Conservation (phyloP, 306 rosid genomes). For the Glycine latifolia region DNA sequence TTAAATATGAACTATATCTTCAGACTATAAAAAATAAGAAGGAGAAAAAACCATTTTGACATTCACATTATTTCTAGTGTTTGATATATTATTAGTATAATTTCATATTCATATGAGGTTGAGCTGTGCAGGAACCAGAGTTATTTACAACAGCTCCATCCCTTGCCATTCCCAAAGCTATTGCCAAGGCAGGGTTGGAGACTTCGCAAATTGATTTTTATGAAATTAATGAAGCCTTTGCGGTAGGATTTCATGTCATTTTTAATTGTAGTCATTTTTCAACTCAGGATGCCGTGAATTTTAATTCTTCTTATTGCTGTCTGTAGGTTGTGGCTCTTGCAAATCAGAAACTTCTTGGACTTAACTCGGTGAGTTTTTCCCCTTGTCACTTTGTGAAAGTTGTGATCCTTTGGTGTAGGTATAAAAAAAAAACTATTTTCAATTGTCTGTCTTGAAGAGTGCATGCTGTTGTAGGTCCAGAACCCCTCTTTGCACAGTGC, state of each 20-base stretch:
- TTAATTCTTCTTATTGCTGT: slow-evolving; percentile 40
- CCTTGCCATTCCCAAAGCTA: slow-evolving; percentile 95
- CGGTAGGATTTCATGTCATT: slow-evolving; percentile 62
- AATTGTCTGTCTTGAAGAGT: slow-evolving; percentile 24
- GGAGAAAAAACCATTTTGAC: slow-evolving; percentile 2
- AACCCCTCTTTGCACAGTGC: background rate
- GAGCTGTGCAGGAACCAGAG: slow-evolving; percentile 83
- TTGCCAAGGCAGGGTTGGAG: slow-evolving; percentile 85
- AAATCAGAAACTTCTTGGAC: slow-evolving; percentile 91
- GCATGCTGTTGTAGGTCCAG: background rate
- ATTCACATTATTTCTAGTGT: slow-evolving; percentile 18
- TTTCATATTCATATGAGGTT: slow-evolving; percentile 39
- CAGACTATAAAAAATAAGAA: slow-evolving; percentile 16
- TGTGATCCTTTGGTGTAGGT: slow-evolving; percentile 16
- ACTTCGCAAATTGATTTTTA: slow-evolving; percentile 82
- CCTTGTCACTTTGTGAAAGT: slow-evolving; percentile 11
- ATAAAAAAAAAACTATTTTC: slow-evolving; percentile 25
- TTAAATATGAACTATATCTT: slow-evolving; percentile 31
- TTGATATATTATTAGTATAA: slow-evolving; percentile 23
- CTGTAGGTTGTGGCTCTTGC: slow-evolving; percentile 96
- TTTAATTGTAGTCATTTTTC: slow-evolving; percentile 37
- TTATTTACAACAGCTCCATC: slow-evolving; percentile 97
- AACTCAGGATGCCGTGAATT: slow-evolving; percentile 2
- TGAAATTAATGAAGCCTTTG: slow-evolving; percentile 95
- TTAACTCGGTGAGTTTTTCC: slow-evolving; percentile 68